A percentile compares a stretch with the other conserved stretches of the same genome.
Evolutionary conservation across 768 basidiomycete genomes (phyloP).

Genomic region (Agrocybe pediades): DNA sequence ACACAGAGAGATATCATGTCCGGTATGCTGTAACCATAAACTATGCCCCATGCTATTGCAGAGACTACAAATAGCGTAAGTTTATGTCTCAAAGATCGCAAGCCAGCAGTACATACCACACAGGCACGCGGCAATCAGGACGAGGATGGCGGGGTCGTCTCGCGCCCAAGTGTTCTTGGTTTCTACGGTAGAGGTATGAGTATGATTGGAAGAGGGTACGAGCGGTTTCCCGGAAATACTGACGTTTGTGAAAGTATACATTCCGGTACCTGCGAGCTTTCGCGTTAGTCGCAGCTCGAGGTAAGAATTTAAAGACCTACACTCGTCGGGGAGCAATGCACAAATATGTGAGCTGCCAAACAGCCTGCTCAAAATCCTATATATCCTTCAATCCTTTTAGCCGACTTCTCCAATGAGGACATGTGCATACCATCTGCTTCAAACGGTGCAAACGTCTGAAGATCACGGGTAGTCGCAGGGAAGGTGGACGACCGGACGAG

Average conservation of each 20-base stretch:
- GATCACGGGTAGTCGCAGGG: conserved; percentile 71
- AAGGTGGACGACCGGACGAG: conserved; percentile 30
- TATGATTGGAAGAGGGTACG: neutral
- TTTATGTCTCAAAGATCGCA: neutral
- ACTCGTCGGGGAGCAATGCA: conserved; percentile 92
- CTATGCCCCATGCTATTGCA: conserved; percentile 82
- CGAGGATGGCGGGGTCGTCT: conserved; percentile 94
- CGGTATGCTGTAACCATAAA: conserved; percentile 66
- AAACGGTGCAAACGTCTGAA: conserved; percentile 80
- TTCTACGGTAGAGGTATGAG: conserved; percentile 47
- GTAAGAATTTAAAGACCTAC: conserved; percentile 41
- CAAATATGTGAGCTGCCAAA: conserved; percentile 94
- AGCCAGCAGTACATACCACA: conserved; percentile 49
- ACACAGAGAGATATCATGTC: conserved; percentile 66
- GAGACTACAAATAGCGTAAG: conserved; percentile 52
- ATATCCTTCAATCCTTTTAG: conserved; percentile 3
- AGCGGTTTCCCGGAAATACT: too few relatives aligned
- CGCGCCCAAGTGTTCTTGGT: conserved; percentile 98
- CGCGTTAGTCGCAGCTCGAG: conserved; percentile 1
- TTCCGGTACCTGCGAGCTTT: conserved; percentile 73
- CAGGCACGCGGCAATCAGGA: conserved; percentile 81
- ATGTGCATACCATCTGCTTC: conserved; percentile 75
- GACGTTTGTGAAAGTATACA: conserved; percentile 97
- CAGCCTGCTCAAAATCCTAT: conserved; percentile 95
- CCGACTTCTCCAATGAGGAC: neutral